Conservation (phyloP, 768 basidiomycete species). For the Xanthoconium stramineum region DNA sequence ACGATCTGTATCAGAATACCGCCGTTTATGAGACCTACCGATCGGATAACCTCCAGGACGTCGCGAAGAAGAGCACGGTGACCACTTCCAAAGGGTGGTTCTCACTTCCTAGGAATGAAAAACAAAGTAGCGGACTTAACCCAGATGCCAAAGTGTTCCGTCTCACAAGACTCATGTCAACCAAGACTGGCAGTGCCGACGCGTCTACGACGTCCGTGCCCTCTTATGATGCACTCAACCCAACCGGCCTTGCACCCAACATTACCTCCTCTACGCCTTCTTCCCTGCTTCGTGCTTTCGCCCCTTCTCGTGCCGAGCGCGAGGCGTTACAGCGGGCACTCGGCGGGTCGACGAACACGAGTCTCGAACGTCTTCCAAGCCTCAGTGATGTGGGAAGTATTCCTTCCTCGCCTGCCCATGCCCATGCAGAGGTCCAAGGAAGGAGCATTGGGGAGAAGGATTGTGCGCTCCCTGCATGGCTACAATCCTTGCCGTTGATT, state of each 20-base stretch:
- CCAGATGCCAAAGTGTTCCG: slow-evolving; percentile 85
- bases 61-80: slow-evolving; percentile 14
- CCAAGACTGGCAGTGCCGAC: slow-evolving; percentile 13
- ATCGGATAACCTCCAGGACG: slow-evolving; percentile 14
- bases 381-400: slow-evolving; percentile 73
- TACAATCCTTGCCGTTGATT: slow-evolving; percentile 61
- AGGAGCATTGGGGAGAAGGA: slow-evolving; percentile 24
- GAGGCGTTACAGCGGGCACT: slow-evolving; percentile 80
- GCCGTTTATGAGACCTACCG: slow-evolving; percentile 33
- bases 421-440: slow-evolving; percentile 36
- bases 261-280: slow-evolving; percentile 41
- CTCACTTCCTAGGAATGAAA: slow-evolving; percentile 41
- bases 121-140: slow-evolving; percentile 68
- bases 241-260: slow-evolving; percentile 48
- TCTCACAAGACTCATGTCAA: slow-evolving; percentile 34
- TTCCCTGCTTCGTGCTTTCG: slow-evolving; percentile 74
- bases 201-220: slow-evolving; percentile 6
- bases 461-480: slow-evolving; percentile 57
- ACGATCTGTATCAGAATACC: slow-evolving; percentile 29
- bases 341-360: slow-evolving; percentile 68
- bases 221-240: slow-evolving; percentile 57
- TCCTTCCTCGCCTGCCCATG: slow-evolving; percentile 61
- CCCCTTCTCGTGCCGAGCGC: slow-evolving; percentile 84
- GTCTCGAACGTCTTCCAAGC: slow-evolving; percentile 75
- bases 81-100: slow-evolving; percentile 47